Percentiles rank a stretch among this genome's conserved stretches.
phyloP scores from a whole-genome alignment of 1,139 yeast genomes.

The Spathaspora sp. region DNA sequence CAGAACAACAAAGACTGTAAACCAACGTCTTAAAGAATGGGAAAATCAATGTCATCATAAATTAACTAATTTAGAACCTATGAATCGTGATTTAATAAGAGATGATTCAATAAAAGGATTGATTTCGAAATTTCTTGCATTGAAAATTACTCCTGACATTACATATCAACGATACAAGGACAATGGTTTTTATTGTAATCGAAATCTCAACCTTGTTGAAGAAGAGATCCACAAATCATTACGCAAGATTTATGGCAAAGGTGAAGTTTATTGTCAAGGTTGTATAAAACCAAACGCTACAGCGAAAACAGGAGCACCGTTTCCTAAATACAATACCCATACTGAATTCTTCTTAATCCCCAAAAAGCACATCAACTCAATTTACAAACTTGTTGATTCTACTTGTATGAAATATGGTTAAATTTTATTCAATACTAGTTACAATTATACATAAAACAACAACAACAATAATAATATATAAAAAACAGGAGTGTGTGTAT shows the following conservation, averaged over 20 bases:
- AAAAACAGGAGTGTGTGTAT: slow-evolving; percentile 2
- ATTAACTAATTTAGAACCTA: slow-evolving; percentile 13
- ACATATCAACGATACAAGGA: slow-evolving; percentile 14
- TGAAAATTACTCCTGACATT: neutral
- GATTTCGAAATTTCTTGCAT: slow-evolving; percentile 4
- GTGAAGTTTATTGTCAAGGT: slow-evolving; percentile 42
- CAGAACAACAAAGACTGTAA: slow-evolving; percentile 50
- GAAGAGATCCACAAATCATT: slow-evolving; percentile 37
- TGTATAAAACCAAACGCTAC: slow-evolving; percentile 19
- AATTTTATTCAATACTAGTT: slow-evolving; percentile 2
- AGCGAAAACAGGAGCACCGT: slow-evolving; percentile 8
- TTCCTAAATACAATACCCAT: slow-evolving; percentile 38
- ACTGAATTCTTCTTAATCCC: slow-evolving; percentile 62
- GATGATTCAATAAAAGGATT: slow-evolving; percentile 11
- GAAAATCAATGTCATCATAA: slow-evolving; percentile 52
- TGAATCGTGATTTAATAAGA: slow-evolving; percentile 8
- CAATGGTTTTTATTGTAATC: slow-evolving; percentile 35
- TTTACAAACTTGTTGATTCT: slow-evolving; percentile 42
- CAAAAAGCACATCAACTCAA: slow-evolving; percentile 32
- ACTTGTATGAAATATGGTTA: slow-evolving; percentile 29
- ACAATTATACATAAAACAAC: slow-evolving; percentile 1
- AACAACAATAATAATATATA: slow-evolving; percentile 4
- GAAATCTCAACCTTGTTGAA: slow-evolving; percentile 37
- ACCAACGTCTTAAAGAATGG: slow-evolving; percentile 52
- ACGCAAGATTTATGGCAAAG: slow-evolving; percentile 40